Conservation (phyloP, 495 filamentous ascomycete species). For the Aspergillus sparsus region DNA sequence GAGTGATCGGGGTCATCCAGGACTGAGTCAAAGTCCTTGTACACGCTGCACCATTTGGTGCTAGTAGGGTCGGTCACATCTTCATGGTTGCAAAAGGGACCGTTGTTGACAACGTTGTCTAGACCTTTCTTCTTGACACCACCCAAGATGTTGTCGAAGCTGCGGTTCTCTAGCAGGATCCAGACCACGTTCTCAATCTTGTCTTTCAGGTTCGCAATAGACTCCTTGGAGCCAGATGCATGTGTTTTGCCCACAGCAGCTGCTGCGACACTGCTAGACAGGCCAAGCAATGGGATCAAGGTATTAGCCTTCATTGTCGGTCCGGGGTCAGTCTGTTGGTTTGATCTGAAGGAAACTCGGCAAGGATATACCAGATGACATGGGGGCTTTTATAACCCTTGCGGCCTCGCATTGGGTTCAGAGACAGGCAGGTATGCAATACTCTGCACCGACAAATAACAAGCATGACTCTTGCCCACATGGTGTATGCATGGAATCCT, state of each 20-base stretch:
- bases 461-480: too few relatives aligned
- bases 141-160: constrained; percentile 47
- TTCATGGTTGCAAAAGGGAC: constrained; percentile 44
- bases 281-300: constrained; percentile 1
- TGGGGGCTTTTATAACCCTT: too few relatives aligned
- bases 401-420: too few relatives aligned
- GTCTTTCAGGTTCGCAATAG: constrained; percentile 37
- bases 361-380: too few relatives aligned
- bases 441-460: too few relatives aligned
- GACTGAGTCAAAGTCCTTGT: constrained; percentile 47
- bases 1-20: constrained; percentile 53
- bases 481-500: too few relatives aligned
- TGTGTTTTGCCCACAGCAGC: constrained; percentile 2
- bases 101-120: constrained; percentile 48
- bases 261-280: not conserved
- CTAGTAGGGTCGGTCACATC: constrained; percentile 40
- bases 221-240: constrained; percentile 18
- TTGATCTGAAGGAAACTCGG: too few relatives aligned
- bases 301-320: constrained; percentile 8
- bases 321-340: too few relatives aligned
- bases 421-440: too few relatives aligned
- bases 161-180: constrained; percentile 48
- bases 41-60: constrained; percentile 40
- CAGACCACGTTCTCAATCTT: constrained; percentile 51
- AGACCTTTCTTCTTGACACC: constrained; percentile 38